Evolutionary conservation across 371 early-diverging fungal genomes (phyloP), one percentile per base, ranked within the genome.

Genomic region (Parasitella parasitica): DNA sequence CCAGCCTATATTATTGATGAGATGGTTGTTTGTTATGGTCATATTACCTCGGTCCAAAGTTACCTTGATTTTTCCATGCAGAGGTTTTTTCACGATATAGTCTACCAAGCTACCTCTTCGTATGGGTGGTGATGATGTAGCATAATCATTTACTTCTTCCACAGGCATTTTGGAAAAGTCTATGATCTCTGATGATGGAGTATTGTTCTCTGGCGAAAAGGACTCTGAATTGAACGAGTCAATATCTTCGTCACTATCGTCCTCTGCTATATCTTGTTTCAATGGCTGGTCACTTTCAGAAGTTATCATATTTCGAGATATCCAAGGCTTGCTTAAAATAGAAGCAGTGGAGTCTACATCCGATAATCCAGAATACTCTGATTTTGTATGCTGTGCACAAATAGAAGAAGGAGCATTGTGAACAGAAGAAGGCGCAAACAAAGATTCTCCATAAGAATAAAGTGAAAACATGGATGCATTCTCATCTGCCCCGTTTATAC

Each of bases 341-440:
- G 66, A 66, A 16, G 66, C 57, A 41, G 37, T 66, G 0, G 66
- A 60, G n/a, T 66, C 66, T 27, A 66, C 51, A 37, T 66, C 66
- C 5, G 66, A 60, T n/a, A 54, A 37, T 16, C 49, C 52, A 56
- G 66, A 66, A 11, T 60, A 55, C 36, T 66, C 66, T 8, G 66
- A 66, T 28, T 54, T 54, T 8, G 61, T 52, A 51, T 51, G 60
- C 12, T 60, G 61, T 13, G 34, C 66, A 50, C 52, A 38, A 3
- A 51, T 60, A 0, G 66, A 65, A 11, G 63, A 38, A 9, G 63
- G 30, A n/a, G 28, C 20, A 8, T 53, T 32, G 32, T 22, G 16
- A 27, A 53, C 34, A 34, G 54, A 50, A 41, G 61, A 51, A 15
- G 55, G 61, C 9, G 43, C 12, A 60, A 50, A 32, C 13, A 60